Evolutionary conservation across 805 yeast genomes (phyloP), one percentile per base, ranked within the genome.

Genomic region (Wickerhamiella alocasiicola): DNA sequence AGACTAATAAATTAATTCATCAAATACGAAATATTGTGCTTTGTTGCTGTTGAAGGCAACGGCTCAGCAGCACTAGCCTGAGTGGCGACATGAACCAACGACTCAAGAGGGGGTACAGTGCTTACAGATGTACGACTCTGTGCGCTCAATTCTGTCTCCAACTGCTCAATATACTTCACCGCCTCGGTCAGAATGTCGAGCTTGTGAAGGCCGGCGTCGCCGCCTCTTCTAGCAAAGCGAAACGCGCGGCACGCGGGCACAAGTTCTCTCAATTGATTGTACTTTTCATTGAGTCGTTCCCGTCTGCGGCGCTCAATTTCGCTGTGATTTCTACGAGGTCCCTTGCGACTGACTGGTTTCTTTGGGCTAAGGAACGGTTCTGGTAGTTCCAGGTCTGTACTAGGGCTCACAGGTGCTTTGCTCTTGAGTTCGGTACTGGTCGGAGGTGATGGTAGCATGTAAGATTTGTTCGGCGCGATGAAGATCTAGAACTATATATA

Each of bases 221-320:
- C 62, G 16, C 62, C 62, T 31, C 55, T 46, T 7, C 47, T 41
- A 15, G 59, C 51, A 19, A 56, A 48, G 12, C 48, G 46, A 17
- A 70, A 66, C 24, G 68, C 64, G 37, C 85, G 64, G 55, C 93
- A 81, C 9, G 88, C 85, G 1, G 94, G 94, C 13, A 82, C 76
- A 39, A 82, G 59, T 51, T 69, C 75, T 55, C 81, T 79, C 48
- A 82, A 67, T 1, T 87, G 83, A 55, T 81, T 91, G 54, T 81
- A 82, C 57, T 82, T 91, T 41, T 85, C 64, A 57, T 82, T 82
- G 66, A 82, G 79, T 54, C 80, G 79, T 39, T 78, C 71, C 45
- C 94, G 63, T 49, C 94, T 67, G 50, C 81, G 71, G 52, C 82
- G 78, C 57, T 82, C 94, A 44, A 82, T 82, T 30, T 79, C 76